These are phyloP conservation scores for Taiwanofungus camphoratus DNA, from an alignment of 1,284 basidiomycete genomes.

Conservation along the genomic window DNA sequence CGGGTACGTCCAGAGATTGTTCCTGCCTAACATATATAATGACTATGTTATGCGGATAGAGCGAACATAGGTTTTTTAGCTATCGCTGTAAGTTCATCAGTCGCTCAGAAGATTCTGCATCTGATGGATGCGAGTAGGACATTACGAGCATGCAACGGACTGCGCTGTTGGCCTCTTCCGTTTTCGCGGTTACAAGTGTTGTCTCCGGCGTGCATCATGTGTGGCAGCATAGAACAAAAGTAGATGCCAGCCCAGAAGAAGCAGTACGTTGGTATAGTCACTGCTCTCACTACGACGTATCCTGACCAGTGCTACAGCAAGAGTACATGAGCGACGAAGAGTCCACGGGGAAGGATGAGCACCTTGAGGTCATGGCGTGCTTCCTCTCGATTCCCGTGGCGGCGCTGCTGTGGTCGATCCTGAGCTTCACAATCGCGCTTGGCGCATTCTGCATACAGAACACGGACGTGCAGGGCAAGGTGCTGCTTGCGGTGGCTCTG, in stretches of 20 bases:
- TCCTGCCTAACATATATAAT: too few species aligned
- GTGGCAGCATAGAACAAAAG: conserved; percentile 14
- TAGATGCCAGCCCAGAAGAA: neutral
- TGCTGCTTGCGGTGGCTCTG: conserved; percentile 13
- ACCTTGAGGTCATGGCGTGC: conserved; percentile 9
- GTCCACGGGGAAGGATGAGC: conserved; percentile 6
- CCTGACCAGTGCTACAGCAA: conserved; percentile 5
- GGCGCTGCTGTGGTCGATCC: conserved; percentile 9
- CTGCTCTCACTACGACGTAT: conserved; percentile 1
- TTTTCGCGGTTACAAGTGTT: conserved; percentile 21
- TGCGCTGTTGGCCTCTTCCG: conserved; percentile 18
- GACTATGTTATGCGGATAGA: too few species aligned
- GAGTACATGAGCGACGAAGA: conserved; percentile 4
- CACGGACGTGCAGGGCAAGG: conserved; percentile 6
- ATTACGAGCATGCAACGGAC: conserved; percentile 14
- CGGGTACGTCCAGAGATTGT: too few species aligned
- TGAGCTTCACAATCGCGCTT: conserved; percentile 8
- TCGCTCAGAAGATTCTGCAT: too few species aligned
- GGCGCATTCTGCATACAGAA: conserved; percentile 12
- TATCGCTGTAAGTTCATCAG: conserved; percentile 6
- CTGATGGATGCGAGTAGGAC: neutral
- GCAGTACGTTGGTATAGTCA: conserved; percentile 6
- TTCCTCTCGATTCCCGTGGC: conserved; percentile 12
- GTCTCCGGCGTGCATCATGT: conserved; percentile 23
- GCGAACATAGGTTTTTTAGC: conserved; percentile 13